Evolutionary conservation across 768 basidiomycete species (phyloP), one percentile per base, ranked within the genome.

Genomic region (Boletus coccyginus): DNA sequence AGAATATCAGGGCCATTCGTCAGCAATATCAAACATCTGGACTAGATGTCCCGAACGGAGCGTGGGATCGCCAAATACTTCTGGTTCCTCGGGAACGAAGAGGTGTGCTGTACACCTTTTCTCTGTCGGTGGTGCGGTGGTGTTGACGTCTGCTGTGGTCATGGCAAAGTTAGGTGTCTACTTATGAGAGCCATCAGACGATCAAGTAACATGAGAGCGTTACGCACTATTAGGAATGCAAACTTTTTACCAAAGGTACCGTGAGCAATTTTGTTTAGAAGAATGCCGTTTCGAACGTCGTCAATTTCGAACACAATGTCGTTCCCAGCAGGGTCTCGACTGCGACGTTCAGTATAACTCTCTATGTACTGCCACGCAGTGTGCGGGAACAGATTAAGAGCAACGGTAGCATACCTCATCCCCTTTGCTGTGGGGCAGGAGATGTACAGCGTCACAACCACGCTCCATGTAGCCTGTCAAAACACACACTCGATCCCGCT

Each of bases 111-210:
- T 46, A 41, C 39, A 50, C 12, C 31, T 50, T 39, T 36, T 46
- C 44, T 35, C 51, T 7, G 39, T 39, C 9, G 33, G 35, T 38
- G 29, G 17, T 39, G 12, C 10, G 2, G 36, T 40, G 17, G 32
- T n/a, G n/a, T 45, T 5, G 36, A 58, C 4, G 16, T 58, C 57
- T 0, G 35, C 14, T 35, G 41, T 53, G 8, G 1, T 21, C 40
- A 57, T 48, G 8, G 56, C 51, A 49, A 57, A 57, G 41, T 52
- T 57, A 17, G 56, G 56, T 11, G 46, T 53, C 56, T 57, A 31
- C 17, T 32, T 17, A 12, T 24, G 7, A 31, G 44, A n/a, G 11
- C 10, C 27, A 32, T 45, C 41, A 46, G 19, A 21, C 3, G 14
- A 19, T 35, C 3, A 35, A 7, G 12, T 33, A 33, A 39, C 16